Percentiles rank a stretch among this genome's conserved stretches.
Evolutionary conservation across 2,329 filamentous ascomycete species (phyloP).

Genomic region (Diplocarpon mali): DNA sequence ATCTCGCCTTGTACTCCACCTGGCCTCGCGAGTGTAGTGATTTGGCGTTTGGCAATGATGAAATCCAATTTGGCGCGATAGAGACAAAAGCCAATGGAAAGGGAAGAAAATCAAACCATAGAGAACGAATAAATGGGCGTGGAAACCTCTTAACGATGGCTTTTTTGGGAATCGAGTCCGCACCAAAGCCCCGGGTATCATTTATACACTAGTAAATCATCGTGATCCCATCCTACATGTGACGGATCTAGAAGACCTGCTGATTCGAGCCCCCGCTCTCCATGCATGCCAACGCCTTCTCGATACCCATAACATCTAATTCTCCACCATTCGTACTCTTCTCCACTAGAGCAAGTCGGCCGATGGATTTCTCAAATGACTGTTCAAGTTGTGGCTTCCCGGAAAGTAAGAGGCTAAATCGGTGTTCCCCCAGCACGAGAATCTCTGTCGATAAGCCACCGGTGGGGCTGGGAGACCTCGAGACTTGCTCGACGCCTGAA

Average conservation of each 20-base stretch:
- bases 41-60: background rate
- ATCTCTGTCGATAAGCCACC: slow-evolving; percentile 20
- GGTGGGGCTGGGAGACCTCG: slow-evolving; percentile 8
- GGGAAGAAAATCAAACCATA: background rate
- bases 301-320: slow-evolving; percentile 55
- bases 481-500: slow-evolving; percentile 23
- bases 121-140: slow-evolving; percentile 1
- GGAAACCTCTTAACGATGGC: background rate
- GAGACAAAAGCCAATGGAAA: background rate
- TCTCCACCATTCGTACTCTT: slow-evolving; percentile 17
- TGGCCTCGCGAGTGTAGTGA: slow-evolving; percentile 49
- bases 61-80: background rate
- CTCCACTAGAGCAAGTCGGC: slow-evolving; percentile 17
- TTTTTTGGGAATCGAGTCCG: no score
- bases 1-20: slow-evolving; percentile 68
- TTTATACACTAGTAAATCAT: slow-evolving; percentile 8
- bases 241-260: slow-evolving; percentile 14
- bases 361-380: slow-evolving; percentile 5
- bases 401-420: slow-evolving; percentile 21
- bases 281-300: slow-evolving; percentile 46
- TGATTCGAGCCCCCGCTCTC: slow-evolving; percentile 27
- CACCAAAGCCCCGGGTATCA: slow-evolving; percentile 10
- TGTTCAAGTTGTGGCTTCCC: slow-evolving; percentile 8
- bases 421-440: slow-evolving; percentile 25
- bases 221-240: background rate